Percentiles rank a stretch among this genome's conserved stretches.
These are phyloP conservation scores for Lepraria neglecta DNA, from an alignment of 495 filamentous ascomycete species.

Conservation along the genomic window DNA sequence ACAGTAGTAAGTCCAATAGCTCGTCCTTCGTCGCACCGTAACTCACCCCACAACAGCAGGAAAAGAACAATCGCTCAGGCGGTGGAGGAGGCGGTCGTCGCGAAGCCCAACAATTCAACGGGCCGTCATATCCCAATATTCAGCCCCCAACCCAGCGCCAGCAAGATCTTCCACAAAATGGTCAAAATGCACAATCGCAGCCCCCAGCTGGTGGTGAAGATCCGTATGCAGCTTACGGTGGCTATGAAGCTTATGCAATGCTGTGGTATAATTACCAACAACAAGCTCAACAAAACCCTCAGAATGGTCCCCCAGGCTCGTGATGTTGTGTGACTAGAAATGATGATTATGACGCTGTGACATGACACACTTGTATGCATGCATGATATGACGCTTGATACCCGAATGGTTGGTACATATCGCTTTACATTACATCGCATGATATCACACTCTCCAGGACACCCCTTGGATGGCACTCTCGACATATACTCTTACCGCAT, in stretches of 20 bases:
- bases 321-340: constrained; percentile 16
- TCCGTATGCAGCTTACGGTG: constrained; percentile 61
- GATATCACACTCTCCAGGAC: not conserved
- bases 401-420: not conserved
- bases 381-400: constrained; percentile 9
- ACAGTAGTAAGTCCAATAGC: constrained; percentile 51
- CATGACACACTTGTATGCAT: constrained; percentile 10
- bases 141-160: constrained; percentile 33
- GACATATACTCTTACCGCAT: constrained; percentile 6
- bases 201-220: constrained; percentile 47
- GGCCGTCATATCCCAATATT: constrained; percentile 40
- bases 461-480: constrained; percentile 4
- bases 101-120: constrained; percentile 38
- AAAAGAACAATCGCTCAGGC: constrained; percentile 36
- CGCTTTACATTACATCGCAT: not conserved
- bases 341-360: constrained; percentile 15
- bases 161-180: constrained; percentile 30
- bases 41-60: constrained; percentile 44
- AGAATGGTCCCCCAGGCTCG: constrained; percentile 19
- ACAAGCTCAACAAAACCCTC: constrained; percentile 34
- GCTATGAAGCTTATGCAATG: constrained; percentile 56
- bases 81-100: constrained; percentile 39
- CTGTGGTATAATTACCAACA: constrained; percentile 56
- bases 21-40: not conserved
- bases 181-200: no score